Evolutionary conservation across 768 basidiomycete species (phyloP), one percentile per base, ranked within the genome.

Genomic region (Lenzites betulinus): DNA sequence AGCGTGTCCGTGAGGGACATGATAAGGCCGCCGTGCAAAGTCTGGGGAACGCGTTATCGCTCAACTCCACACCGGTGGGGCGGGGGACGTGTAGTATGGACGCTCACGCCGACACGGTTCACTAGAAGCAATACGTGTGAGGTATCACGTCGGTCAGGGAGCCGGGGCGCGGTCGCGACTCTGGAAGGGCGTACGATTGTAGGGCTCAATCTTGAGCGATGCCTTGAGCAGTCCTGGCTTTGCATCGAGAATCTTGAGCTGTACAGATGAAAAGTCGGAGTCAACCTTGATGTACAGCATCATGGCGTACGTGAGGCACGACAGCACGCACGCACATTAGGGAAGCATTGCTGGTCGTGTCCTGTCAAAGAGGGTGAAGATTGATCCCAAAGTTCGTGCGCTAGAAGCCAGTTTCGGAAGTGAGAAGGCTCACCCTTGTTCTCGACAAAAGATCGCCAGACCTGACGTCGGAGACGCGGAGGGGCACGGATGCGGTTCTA

Each of bases 1-100:
- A 93, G 73, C 15, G 91, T 92, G 71, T 93, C 92, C 5, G 92
- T 93, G 30, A 94, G 75, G 9, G 92, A 91, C 69, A 90, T 71
- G 64, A 93, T 83, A 38, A 94, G 80, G 22, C 92, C 92, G 18
- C 92, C 92, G 65, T 94, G 92, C 23, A 88, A 88, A 72, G 78
- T 80, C 79, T 81, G 47, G 26, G 44, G 38, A 43, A 15, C 3
- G 20, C 16, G 47, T 60, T 41, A 48, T 41, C 49, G 30, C 22
- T 55, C 42, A 54, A 48, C 30, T 18, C 15, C 54, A 35, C 43
- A 5, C 36, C 26, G n/a, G n/a, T 11, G 2, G 26, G 28, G 44
- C 20, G 25, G 36, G 30, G 18, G 43, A 25, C 23, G 15, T 18
- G 38, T 20, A 28, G 35, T 12, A 7, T 18, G 30, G 30, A 46